Conservation (phyloP, 768 basidiomycete species). For the Xerocomellus chrysenteron region DNA sequence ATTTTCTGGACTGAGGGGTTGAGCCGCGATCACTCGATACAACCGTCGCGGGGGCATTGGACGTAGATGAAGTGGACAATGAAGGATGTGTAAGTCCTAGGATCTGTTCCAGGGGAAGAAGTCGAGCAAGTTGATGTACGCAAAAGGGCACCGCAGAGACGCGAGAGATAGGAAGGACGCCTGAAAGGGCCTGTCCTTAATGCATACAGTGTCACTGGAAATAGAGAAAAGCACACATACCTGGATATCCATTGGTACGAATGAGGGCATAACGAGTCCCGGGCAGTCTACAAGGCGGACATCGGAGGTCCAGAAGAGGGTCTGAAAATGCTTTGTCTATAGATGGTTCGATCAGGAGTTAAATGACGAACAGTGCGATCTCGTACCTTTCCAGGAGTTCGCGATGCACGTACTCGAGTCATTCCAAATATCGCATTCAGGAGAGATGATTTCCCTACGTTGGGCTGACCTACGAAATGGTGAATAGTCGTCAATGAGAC, state of each 20-base stretch:
- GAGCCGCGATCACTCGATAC: not conserved
- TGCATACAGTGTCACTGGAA: not conserved
- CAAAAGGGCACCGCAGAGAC: constrained; percentile 84
- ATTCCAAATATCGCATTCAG: constrained; percentile 88
- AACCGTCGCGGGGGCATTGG: not conserved
- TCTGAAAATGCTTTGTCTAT: constrained; percentile 94
- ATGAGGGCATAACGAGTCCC: constrained; percentile 87
- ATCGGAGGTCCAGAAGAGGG: constrained; percentile 83
- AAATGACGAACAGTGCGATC: not conserved
- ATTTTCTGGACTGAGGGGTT: not conserved
- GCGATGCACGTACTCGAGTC: constrained; percentile 75
- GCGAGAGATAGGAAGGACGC: constrained; percentile 76
- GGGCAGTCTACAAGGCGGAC: constrained; percentile 95
- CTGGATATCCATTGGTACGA: constrained; percentile 81
- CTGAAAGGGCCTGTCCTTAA: constrained; percentile 55
- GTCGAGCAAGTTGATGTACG: constrained; percentile 62
- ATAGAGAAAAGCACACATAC: constrained; percentile 32
- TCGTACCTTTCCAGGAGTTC: constrained; percentile 80
- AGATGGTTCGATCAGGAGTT: not conserved
- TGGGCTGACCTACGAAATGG: constrained; percentile 70
- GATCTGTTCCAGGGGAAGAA: constrained; percentile 77
- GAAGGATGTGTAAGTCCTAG: constrained; percentile 58
- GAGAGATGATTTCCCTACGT: constrained; percentile 92
- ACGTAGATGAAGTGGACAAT: constrained; percentile 7
- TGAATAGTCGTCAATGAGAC: not conserved